phyloP scores from a whole-genome alignment of 2,329 filamentous ascomycete species.

The Phymatotrichopsis omnivora region DNA sequence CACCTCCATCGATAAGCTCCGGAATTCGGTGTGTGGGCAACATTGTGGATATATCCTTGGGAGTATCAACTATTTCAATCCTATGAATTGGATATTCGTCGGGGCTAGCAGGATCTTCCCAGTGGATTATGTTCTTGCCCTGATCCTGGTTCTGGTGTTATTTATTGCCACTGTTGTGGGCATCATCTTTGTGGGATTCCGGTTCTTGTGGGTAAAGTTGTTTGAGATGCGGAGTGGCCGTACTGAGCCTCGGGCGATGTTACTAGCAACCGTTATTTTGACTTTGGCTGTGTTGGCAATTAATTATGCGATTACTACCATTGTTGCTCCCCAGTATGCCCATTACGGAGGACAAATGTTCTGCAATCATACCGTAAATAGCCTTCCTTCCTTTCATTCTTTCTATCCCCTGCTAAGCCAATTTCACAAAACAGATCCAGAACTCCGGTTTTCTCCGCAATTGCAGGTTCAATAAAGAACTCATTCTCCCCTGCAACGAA shows the following conservation, averaged over 20 bases:
- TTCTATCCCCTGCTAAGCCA: neutral
- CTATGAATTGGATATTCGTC: conserved; percentile 81
- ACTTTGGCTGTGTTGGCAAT: conserved; percentile 81
- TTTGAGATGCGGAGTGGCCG: conserved; percentile 85
- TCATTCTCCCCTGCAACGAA: conserved; percentile 76
- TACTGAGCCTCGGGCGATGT: conserved; percentile 81
- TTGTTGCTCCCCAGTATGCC: conserved; percentile 91
- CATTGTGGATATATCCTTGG: conserved; percentile 88
- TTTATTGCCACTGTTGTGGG: conserved; percentile 83
- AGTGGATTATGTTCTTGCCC: conserved; percentile 83
- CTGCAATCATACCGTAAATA: conserved; percentile 60
- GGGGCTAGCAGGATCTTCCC: conserved; percentile 76
- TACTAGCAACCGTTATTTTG: conserved; percentile 83
- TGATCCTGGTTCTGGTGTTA: conserved; percentile 71
- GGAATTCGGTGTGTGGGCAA: conserved; percentile 84
- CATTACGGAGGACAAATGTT: conserved; percentile 92
- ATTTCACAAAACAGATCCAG: conserved; percentile 11
- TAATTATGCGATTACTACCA: conserved; percentile 86
- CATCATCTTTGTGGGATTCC: conserved; percentile 77
- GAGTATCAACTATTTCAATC: conserved; percentile 84
- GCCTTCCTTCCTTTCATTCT: conserved; percentile 34
- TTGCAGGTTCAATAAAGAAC: conserved; percentile 59
- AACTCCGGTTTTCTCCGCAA: conserved; percentile 51
- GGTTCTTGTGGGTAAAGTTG: conserved; percentile 89
- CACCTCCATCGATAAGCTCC: conserved; percentile 87